phyloP scores from a whole-genome alignment of 2,329 filamentous ascomycete genomes.

The Ilyonectria destructans region DNA sequence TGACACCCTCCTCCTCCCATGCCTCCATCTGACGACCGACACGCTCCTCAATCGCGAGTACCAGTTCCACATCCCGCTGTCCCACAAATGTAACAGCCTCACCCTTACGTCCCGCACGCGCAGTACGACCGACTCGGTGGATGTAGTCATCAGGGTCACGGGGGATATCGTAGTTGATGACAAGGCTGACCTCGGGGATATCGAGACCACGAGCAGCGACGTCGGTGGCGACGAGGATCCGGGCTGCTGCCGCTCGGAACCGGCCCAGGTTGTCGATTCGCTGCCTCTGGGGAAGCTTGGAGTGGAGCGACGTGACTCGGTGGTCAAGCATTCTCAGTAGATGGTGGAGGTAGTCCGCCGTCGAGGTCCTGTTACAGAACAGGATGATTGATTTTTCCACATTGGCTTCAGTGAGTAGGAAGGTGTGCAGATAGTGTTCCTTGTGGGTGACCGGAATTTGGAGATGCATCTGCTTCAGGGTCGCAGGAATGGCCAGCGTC shows the following conservation, averaged over 20 bases:
- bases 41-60: slow-evolving; percentile 90
- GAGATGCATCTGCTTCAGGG: slow-evolving; percentile 87
- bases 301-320: slow-evolving; percentile 93
- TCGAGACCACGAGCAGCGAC: slow-evolving; percentile 77
- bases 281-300: slow-evolving; percentile 86
- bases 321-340: slow-evolving; percentile 89
- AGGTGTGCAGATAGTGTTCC: slow-evolving; percentile 93
- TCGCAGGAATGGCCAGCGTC: slow-evolving; percentile 83
- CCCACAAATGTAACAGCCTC: slow-evolving; percentile 91
- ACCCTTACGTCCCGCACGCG: slow-evolving; percentile 88
- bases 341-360: slow-evolving; percentile 91
- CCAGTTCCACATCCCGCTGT: slow-evolving; percentile 91
- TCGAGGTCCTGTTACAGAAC: slow-evolving; percentile 93
- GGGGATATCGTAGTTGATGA: slow-evolving; percentile 96
- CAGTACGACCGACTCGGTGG: slow-evolving; percentile 95
- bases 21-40: slow-evolving; percentile 86
- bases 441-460: slow-evolving; percentile 93
- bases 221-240: slow-evolving; percentile 88
- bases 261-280: slow-evolving; percentile 90
- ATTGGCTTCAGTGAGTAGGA: slow-evolving; percentile 86
- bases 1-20: slow-evolving; percentile 93
- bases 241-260: slow-evolving; percentile 90
- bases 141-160: slow-evolving; percentile 98
- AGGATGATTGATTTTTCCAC: slow-evolving; percentile 85
- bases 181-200: slow-evolving; percentile 91